Base-by-base conservation (phyloP, 2,329 filamentous ascomycete species). In the Acarospora socialis region DNA sequence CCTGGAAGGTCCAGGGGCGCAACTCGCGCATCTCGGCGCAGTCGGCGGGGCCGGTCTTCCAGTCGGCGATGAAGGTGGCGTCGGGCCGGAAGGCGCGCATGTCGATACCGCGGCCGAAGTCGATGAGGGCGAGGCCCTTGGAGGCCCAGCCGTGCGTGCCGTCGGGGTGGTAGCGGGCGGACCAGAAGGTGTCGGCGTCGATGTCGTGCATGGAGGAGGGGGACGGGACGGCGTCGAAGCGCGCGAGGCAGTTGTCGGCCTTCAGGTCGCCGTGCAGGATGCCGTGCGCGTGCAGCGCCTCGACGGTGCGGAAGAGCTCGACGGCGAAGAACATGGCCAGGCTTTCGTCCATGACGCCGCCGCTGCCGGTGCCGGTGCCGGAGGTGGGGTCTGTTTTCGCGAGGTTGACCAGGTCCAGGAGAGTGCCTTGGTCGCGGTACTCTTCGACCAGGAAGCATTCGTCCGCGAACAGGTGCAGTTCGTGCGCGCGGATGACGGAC, bases 21-120 rank as follows among this genome's bases (percentile, higher is more conserved):
- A 83, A 71, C 58, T 98, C 87, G 28, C 86, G 78, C 71, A 95
- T 93, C 63, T 98, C 90, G 12, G 81, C 78, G 55, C 90, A 98
- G 56, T 98, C 90, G 32, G 83, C 77, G 15, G 79, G 69, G 10
- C 71, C 73, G 0, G 82, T 84, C 55, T 90, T 81, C 90, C 90
- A 98, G 58, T 98, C 90, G 0, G 87, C 90, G 37, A 95, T 73
- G 62, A 98, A 98, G 43, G 77, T 76, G 7, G 87, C 82, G 24
- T 77, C 70, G 0, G 76, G 66, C 3, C 59, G 57, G 60, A 95
- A 98, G 3, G 72, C 75, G 36, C 73, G 75, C 81, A 94, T 92
- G 57, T 98, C 90, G 52, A 98, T 92, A 30, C 74, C 82, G 1
- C 90, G 76, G 1, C 90, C 90, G 50, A 98, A 94, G 57, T 98